Base-by-base conservation (phyloP, 2,329 filamentous ascomycete genomes). In the Dryadomyces quercus-mongolicae region DNA sequence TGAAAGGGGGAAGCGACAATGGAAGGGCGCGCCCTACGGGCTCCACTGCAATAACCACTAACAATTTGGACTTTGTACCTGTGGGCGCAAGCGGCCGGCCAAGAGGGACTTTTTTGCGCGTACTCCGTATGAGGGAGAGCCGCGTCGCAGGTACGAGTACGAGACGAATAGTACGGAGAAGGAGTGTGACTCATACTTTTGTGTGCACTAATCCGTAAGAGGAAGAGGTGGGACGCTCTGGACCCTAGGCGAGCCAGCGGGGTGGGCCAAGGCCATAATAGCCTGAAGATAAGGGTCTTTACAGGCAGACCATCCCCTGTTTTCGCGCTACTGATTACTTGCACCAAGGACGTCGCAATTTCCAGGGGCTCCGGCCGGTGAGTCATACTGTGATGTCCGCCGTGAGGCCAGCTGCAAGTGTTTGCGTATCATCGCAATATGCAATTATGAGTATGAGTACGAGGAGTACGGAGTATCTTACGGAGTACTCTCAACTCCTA, bases 121-220 rank as follows among this genome's bases (percentile, higher is more conserved):
- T 2, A 25, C 15, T 20, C 15, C 22, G 44, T 21, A 46, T 15
- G 22, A 3, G 18, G n/a, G 25, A 31, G 4, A 9, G 22, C 25
- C 22, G 46, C 22, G 46, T 31, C 25, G 25, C 25, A 31, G 25
- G 16, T 49, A 49, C 22, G 46, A 49, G 6, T 58, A 63, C n/a
- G n/a, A n/a, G n/a, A n/a, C n/a, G n/a, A n/a, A n/a, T n/a, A n/a
- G n/a, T n/a, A n/a, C n/a, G n/a, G n/a, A n/a, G n/a, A n/a, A n/a
- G n/a, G n/a, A n/a, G n/a, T n/a, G 60, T 64, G 63, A 64, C 54
- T 64, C 63, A 65, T 60, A 64, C 56, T 52, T 57, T 49, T 49
- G 25, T 1, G 25, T 40, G 56, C 25, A 31, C 56, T 58, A 58
- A 53, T 40, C 55, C 38, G 1, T 2, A 52, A 45, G 5, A 16